Evolutionary conservation across 768 basidiomycete genomes (phyloP).

Genomic region (Tulasnella calospora): DNA sequence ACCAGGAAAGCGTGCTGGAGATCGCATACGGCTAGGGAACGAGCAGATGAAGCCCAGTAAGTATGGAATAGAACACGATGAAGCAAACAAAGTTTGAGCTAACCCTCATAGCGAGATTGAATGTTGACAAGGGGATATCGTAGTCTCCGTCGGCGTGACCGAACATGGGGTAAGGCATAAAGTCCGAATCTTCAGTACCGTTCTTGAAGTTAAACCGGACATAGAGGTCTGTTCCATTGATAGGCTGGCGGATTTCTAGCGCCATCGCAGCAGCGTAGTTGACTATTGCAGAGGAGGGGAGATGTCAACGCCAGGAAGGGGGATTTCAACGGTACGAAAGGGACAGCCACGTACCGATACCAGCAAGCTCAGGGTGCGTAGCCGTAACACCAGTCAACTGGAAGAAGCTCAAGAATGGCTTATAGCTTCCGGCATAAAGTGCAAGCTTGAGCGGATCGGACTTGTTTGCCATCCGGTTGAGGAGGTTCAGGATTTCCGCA

Average conservation of each 20-base stretch:
- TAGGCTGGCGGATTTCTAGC: slow-evolving; percentile 63
- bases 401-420: slow-evolving; percentile 87
- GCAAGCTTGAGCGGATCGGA: slow-evolving; percentile 75
- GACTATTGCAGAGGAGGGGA: slow-evolving; percentile 39
- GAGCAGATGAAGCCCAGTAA: neutral
- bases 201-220: slow-evolving; percentile 68
- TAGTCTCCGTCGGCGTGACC: slow-evolving; percentile 44
- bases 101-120: slow-evolving; percentile 59
- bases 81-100: slow-evolving; percentile 25
- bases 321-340: neutral
- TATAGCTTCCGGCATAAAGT: slow-evolving; percentile 77
- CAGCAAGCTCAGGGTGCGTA: slow-evolving; percentile 50
- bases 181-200: slow-evolving; percentile 49
- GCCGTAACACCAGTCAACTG: slow-evolving; percentile 62
- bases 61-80: neutral
- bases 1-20: slow-evolving; percentile 55
- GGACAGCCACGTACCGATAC: slow-evolving; percentile 45
- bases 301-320: neutral
- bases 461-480: slow-evolving; percentile 74
- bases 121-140: slow-evolving; percentile 54
- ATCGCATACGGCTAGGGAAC: slow-evolving; percentile 46
- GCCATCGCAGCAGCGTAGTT: slow-evolving; percentile 56
- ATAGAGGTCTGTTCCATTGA: slow-evolving; percentile 46
- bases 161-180: slow-evolving; percentile 55
- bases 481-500: slow-evolving; percentile 61